phyloP scores from a whole-genome alignment of 2,329 filamentous ascomycete genomes.

The Trichoderma arundinaceum region DNA sequence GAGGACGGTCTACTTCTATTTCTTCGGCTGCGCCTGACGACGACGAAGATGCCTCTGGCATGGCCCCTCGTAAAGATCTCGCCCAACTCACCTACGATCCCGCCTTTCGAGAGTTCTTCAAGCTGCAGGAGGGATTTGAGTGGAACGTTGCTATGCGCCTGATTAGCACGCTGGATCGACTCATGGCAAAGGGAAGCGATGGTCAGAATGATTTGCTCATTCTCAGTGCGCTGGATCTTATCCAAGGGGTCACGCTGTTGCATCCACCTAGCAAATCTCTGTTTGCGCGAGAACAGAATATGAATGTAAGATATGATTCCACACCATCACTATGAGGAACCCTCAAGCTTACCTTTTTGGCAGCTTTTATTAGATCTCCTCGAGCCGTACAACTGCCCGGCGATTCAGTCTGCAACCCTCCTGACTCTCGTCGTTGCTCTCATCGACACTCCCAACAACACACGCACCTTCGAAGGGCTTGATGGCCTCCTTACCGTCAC shows the following conservation, averaged over 20 bases:
- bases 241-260: constrained; percentile 85
- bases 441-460: constrained; percentile 84
- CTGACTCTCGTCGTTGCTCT: constrained; percentile 89
- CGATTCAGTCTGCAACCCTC: constrained; percentile 87
- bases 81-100: constrained; percentile 77
- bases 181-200: constrained; percentile 81
- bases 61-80: constrained; percentile 64
- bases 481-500: constrained; percentile 92
- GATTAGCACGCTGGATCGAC: constrained; percentile 81
- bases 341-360: background rate
- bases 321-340: background rate
- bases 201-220: constrained; percentile 89
- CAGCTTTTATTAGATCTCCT: constrained; percentile 90
- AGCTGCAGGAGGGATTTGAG: constrained; percentile 94
- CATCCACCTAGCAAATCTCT: constrained; percentile 88
- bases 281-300: constrained; percentile 87
- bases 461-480: constrained; percentile 87
- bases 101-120: constrained; percentile 94
- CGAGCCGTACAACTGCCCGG: constrained; percentile 87
- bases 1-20: constrained; percentile 34
- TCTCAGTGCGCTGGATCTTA: constrained; percentile 82
- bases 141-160: constrained; percentile 94
- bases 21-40: constrained; percentile 35
- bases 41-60: constrained; percentile 48
- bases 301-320: constrained; percentile 71